Evolutionary conservation across 257 asterid species (phyloP).

Genomic region (Fraxinus anomala): DNA sequence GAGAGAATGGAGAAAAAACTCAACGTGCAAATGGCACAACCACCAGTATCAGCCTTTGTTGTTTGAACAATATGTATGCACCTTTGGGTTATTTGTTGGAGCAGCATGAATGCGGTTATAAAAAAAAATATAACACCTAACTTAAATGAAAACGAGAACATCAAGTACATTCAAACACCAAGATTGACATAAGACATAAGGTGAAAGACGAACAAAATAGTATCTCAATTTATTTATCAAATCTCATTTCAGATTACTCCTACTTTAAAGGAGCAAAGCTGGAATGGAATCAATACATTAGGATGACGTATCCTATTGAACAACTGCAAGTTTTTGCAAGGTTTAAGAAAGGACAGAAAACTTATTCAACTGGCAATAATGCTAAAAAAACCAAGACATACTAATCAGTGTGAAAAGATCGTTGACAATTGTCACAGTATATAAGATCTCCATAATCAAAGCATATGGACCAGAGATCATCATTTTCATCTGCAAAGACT

Average conservation of each 20-base stretch:
- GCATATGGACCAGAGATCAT: constrained; percentile 83
- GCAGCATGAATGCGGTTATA: neutral
- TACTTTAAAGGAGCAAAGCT: neutral
- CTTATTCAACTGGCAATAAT: neutral
- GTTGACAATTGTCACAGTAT: constrained; percentile 87
- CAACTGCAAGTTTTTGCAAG: neutral
- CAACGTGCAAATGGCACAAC: constrained; percentile 89
- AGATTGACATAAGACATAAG: neutral
- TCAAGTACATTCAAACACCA: neutral
- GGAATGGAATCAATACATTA: constrained; percentile 9
- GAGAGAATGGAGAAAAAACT: constrained; percentile 21
- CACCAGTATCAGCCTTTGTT: constrained; percentile 55
- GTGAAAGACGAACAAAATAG: neutral
- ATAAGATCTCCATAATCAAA: constrained; percentile 73
- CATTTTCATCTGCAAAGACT: constrained; percentile 66
- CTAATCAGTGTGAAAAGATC: constrained; percentile 85
- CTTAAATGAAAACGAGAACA: neutral
- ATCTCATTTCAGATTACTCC: neutral
- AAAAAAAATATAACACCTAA: neutral
- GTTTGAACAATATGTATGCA: constrained; percentile 72
- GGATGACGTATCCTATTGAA: neutral
- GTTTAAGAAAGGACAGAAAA: neutral
- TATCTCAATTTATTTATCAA: neutral
- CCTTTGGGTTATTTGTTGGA: constrained; percentile 68
- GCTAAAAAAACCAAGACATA: constrained; percentile 7